Percentiles rank a stretch among this genome's conserved stretches.
These are phyloP conservation scores for Leccinum arenicola DNA, from an alignment of 768 basidiomycete genomes.

Conservation along the genomic window DNA sequence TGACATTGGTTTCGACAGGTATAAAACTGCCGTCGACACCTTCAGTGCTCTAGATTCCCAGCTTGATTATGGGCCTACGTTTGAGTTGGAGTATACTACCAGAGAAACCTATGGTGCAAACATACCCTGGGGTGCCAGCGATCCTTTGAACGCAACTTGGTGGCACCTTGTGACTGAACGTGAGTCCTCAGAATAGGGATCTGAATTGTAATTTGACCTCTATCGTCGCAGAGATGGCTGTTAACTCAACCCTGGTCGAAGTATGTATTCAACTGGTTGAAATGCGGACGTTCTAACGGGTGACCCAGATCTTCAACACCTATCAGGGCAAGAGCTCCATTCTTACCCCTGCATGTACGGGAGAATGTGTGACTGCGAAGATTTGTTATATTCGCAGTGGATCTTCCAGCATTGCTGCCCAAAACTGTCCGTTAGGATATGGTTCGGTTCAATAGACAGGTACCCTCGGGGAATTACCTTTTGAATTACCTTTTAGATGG, in stretches of 20 bases:
- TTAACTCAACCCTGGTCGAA: conserved; percentile 53
- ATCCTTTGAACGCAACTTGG: conserved; percentile 79
- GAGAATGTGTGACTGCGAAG: conserved; percentile 60
- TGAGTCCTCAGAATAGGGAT: conserved; percentile 28
- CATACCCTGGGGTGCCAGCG: conserved; percentile 54
- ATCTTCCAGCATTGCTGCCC: conserved; percentile 54
- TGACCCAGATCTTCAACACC: conserved; percentile 55
- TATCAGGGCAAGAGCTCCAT: conserved; percentile 72
- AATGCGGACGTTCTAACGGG: conserved; percentile 1
- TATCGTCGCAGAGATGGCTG: conserved; percentile 49
- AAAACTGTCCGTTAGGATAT: conserved; percentile 61
- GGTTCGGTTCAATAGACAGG: conserved; percentile 57
- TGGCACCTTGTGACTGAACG: conserved; percentile 80
- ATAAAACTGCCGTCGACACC: conserved; percentile 58
- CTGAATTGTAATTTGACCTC: not conserved
- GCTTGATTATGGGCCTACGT: conserved; percentile 56
- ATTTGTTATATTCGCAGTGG: conserved; percentile 80
- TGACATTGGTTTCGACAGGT: conserved; percentile 38
- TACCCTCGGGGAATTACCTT: not conserved
- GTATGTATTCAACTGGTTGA: conserved; percentile 34
- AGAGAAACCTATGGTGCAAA: conserved; percentile 61
- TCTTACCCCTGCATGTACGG: conserved; percentile 52
- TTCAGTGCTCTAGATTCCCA: conserved; percentile 61
- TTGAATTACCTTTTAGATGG: not conserved
- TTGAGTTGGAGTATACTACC: conserved; percentile 61